Evolutionary conservation across 2,329 filamentous ascomycete genomes (phyloP).

Genomic region (Sporothrix pallida): DNA sequence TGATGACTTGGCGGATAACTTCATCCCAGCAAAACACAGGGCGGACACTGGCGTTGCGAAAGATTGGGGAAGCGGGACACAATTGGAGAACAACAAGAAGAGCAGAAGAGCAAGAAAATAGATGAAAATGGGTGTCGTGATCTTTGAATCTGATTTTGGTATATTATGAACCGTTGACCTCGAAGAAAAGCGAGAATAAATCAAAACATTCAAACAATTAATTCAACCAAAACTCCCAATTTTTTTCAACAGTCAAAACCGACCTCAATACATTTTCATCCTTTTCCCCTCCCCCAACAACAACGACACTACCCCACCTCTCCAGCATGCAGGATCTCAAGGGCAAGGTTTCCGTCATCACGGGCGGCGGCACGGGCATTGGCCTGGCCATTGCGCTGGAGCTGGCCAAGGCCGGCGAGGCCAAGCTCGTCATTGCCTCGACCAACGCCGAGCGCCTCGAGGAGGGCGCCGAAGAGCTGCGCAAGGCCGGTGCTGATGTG

Average conservation of each 20-base stretch:
- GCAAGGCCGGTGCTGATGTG: constrained; percentile 27
- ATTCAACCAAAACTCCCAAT: too few species aligned
- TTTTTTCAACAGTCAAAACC: not conserved
- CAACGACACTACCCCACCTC: not conserved
- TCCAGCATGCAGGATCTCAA: constrained; percentile 30
- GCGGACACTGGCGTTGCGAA: not conserved
- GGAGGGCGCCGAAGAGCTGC: constrained; percentile 28
- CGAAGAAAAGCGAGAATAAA: not conserved
- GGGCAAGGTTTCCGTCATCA: constrained; percentile 32
- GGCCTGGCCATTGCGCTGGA: constrained; percentile 28
- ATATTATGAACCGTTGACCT: not conserved
- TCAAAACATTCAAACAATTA: not conserved
- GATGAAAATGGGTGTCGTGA: not conserved
- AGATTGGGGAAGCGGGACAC: not conserved
- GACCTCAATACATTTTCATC: too few species aligned
- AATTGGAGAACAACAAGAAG: not conserved
- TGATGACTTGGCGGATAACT: constrained; percentile 19
- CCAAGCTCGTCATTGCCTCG: constrained; percentile 31
- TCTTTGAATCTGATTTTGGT: not conserved
- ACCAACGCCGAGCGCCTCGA: constrained; percentile 31
- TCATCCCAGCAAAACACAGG: constrained; percentile 11
- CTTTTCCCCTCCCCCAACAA: too few species aligned
- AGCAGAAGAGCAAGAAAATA: not conserved
- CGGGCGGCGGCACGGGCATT: constrained; percentile 32
- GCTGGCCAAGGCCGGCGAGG: constrained; percentile 31